Conservation (phyloP, 1,139 yeast genomes). For the Spathaspora sp. region DNA sequence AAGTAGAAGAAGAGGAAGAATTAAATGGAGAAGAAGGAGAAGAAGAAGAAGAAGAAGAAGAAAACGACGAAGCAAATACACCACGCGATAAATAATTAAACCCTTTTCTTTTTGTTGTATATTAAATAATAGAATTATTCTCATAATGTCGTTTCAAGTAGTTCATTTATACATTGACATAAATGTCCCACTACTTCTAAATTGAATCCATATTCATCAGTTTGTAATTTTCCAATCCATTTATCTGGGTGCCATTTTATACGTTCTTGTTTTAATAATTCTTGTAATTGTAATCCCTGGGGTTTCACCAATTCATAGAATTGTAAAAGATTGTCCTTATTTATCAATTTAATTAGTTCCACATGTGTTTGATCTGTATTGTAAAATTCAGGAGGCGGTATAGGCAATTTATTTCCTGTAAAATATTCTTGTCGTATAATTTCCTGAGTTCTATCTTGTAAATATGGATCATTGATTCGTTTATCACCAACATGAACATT, state of each 20-base stretch:
- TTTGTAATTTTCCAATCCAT: slow-evolving; percentile 29
- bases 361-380: slow-evolving; percentile 8
- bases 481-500: slow-evolving; percentile 42
- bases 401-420: slow-evolving; percentile 19
- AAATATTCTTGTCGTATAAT: slow-evolving; percentile 16
- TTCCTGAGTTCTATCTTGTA: slow-evolving; percentile 8
- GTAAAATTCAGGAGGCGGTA: slow-evolving; percentile 18
- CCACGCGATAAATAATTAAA: slow-evolving; percentile 11
- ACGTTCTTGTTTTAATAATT: slow-evolving; percentile 49
- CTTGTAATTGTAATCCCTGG: slow-evolving; percentile 17
- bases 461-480: slow-evolving; percentile 42
- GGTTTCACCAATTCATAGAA: slow-evolving; percentile 27
- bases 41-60: slow-evolving; percentile 50
- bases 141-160: slow-evolving; percentile 17
- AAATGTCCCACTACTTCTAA: slow-evolving; percentile 29
- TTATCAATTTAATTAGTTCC: slow-evolving; percentile 23
- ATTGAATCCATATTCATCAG: slow-evolving; percentile 14
- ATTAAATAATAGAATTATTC: slow-evolving; percentile 1
- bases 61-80: slow-evolving; percentile 42
- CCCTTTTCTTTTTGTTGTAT: neutral
- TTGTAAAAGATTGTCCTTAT: slow-evolving; percentile 19
- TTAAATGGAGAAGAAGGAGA: slow-evolving; percentile 41
- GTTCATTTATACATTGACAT: slow-evolving; percentile 31
- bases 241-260: slow-evolving; percentile 73
- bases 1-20: slow-evolving; percentile 49